phyloP scores from a whole-genome alignment of 1,284 basidiomycete genomes.

The Ustilago xerochloae region DNA sequence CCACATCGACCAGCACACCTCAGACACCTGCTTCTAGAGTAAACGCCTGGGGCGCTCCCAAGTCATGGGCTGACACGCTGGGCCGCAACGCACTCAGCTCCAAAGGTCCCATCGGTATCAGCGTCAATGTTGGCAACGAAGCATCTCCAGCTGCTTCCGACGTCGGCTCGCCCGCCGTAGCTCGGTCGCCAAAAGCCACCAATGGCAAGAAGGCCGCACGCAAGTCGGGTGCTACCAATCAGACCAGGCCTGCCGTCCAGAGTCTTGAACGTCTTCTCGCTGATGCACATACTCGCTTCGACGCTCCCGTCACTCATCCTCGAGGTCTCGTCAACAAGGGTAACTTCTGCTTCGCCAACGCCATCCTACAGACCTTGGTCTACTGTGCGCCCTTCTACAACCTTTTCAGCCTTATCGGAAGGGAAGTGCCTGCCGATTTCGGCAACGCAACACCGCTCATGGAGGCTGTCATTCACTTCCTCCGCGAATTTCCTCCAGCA shows the following conservation, averaged over 20 bases:
- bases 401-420: slow-evolving; percentile 80
- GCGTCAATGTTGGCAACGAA: slow-evolving; percentile 40
- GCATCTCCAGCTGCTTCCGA: slow-evolving; percentile 14
- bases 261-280: slow-evolving; percentile 44
- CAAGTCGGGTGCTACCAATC: slow-evolving; percentile 22
- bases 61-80: slow-evolving; percentile 44
- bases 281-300: slow-evolving; percentile 47
- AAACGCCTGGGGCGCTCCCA: slow-evolving; percentile 41
- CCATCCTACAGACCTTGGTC: slow-evolving; percentile 87
- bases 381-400: slow-evolving; percentile 88
- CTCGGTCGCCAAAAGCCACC: slow-evolving; percentile 36
- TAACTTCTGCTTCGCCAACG: slow-evolving; percentile 98
- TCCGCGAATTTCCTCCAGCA: slow-evolving; percentile 77
- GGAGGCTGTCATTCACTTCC: slow-evolving; percentile 82
- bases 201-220: slow-evolving; percentile 23
- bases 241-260: slow-evolving; percentile 17
- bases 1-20: slow-evolving; percentile 16
- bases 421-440: slow-evolving; percentile 71
- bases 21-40: slow-evolving; percentile 24
- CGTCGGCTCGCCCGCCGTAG: slow-evolving; percentile 12
- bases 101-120: slow-evolving; percentile 39
- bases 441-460: slow-evolving; percentile 78
- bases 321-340: slow-evolving; percentile 92
- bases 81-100: slow-evolving; percentile 22
- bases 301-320: slow-evolving; percentile 73